phyloP scores from a whole-genome alignment of 2,329 filamentous ascomycete genomes.

The Coniosporium tulheliwenetii region DNA sequence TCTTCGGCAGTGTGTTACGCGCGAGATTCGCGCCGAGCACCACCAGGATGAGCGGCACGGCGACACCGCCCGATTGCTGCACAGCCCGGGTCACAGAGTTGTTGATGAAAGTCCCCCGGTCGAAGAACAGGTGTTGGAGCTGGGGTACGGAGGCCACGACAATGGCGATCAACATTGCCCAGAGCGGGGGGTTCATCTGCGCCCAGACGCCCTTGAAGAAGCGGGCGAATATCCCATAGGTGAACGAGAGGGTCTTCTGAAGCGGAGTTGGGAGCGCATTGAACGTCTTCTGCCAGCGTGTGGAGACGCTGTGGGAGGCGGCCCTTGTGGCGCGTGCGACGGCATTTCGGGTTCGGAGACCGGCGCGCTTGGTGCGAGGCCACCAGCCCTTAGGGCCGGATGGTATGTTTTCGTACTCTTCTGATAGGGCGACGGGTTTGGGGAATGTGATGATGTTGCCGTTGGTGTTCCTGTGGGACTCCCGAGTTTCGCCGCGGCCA shows the following conservation, averaged over 20 bases:
- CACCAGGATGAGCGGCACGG: conserved; percentile 87
- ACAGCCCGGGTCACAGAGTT: conserved; percentile 88
- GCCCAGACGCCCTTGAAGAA: conserved; percentile 62
- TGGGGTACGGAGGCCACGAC: conserved; percentile 74
- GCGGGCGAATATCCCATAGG: conserved; percentile 24
- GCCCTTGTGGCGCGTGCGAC: conserved; percentile 7
- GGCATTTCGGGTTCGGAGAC: conserved; percentile 2
- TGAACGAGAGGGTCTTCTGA: conserved; percentile 32
- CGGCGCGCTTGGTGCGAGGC: conserved; percentile 12
- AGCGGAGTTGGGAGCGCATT: conserved; percentile 33
- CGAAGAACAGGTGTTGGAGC: conserved; percentile 76
- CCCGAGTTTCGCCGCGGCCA: conserved; percentile 14
- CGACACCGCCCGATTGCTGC: conserved; percentile 71
- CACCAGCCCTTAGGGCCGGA: conserved; percentile 18
- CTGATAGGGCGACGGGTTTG: conserved; percentile 5
- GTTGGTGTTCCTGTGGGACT: conserved; percentile 17
- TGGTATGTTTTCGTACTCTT: conserved; percentile 10
- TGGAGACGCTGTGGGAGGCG: conserved; percentile 13
- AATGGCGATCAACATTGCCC: conserved; percentile 90
- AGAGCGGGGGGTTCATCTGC: conserved; percentile 97
- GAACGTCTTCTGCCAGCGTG: conserved; percentile 25
- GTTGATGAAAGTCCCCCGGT: conserved; percentile 73
- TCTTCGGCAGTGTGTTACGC: conserved; percentile 66
- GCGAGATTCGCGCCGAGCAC: conserved; percentile 91
- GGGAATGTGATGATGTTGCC: conserved; percentile 38